Conservation (phyloP, 768 basidiomycete genomes). For the Coprinopsis marcescibilis region DNA sequence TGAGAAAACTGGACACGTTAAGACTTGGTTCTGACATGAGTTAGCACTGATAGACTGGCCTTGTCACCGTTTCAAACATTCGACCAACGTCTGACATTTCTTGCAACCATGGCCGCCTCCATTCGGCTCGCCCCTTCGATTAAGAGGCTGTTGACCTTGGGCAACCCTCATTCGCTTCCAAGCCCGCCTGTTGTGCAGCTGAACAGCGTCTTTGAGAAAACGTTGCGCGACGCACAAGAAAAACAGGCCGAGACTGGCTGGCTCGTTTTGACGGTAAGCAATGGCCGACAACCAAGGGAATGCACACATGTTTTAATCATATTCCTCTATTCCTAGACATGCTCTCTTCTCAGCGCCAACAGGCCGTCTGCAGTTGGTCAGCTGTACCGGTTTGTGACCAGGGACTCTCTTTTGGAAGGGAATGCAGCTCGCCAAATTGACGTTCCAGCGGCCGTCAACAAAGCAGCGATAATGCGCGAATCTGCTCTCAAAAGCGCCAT, state of each 20-base stretch:
- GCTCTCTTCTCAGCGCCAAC: constrained; percentile 78
- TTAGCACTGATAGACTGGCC: not conserved
- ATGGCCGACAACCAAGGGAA: constrained; percentile 7
- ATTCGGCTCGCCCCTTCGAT: constrained; percentile 55
- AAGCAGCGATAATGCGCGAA: constrained; percentile 84
- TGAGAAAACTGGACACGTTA: too few relatives aligned
- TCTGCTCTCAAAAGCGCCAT: constrained; percentile 85
- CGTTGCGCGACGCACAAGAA: constrained; percentile 59
- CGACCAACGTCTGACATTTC: not conserved
- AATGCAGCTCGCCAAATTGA: constrained; percentile 33
- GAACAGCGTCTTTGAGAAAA: constrained; percentile 49
- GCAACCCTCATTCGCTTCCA: constrained; percentile 54
- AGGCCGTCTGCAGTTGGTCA: constrained; percentile 73
- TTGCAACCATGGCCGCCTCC: constrained; percentile 25
- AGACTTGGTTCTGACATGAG: too few relatives aligned
- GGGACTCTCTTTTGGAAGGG: constrained; percentile 30
- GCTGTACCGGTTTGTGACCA: constrained; percentile 73
- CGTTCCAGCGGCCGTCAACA: constrained; percentile 56
- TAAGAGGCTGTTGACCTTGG: constrained; percentile 67
- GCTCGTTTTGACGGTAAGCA: constrained; percentile 72
- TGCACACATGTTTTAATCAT: constrained; percentile 12
- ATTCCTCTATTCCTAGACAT: constrained; percentile 48
- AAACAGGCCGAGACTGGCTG: constrained; percentile 71
- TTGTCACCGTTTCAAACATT: not conserved
- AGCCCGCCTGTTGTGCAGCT: constrained; percentile 52